Conservation (phyloP, 148 eudicot species). For the Rhododendron simsii region DNA sequence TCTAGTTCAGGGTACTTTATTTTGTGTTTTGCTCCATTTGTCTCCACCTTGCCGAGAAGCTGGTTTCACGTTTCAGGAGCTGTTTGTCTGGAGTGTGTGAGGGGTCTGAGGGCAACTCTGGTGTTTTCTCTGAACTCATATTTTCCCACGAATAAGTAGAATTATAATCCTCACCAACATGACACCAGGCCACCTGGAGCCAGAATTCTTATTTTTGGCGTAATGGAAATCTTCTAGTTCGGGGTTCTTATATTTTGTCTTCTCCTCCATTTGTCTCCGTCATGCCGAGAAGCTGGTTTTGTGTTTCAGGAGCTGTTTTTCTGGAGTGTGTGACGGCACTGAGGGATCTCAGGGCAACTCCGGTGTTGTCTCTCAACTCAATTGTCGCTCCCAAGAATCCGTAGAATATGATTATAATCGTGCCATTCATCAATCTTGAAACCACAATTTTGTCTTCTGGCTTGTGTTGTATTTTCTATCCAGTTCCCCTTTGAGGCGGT, state of each 20-base stretch:
- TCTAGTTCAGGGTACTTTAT: too few species aligned
- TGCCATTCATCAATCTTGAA: background rate
- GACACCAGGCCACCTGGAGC: background rate
- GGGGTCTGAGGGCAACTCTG: too few species aligned
- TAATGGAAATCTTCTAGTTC: background rate
- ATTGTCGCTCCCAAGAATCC: background rate
- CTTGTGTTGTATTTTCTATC: background rate
- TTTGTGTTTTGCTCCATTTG: too few species aligned
- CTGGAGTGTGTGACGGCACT: background rate
- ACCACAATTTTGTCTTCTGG: background rate
- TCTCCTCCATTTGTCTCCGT: background rate
- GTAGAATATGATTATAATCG: background rate
- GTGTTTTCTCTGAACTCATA: too few species aligned
- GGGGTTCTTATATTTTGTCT: background rate
- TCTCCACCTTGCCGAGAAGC: too few species aligned
- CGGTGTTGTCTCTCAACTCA: background rate
- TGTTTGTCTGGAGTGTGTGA: too few species aligned
- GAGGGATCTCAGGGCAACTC: background rate
- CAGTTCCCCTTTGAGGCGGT: background rate
- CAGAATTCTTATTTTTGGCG: background rate
- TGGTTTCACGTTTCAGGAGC: too few species aligned
- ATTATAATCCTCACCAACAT: background rate
- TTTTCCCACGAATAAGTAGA: too few species aligned
- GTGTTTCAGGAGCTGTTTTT: background rate
- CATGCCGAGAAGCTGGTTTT: background rate